Base-by-base conservation (phyloP, 2,329 filamentous ascomycete species). In the Graphilbum ipis-grandicollis region DNA sequence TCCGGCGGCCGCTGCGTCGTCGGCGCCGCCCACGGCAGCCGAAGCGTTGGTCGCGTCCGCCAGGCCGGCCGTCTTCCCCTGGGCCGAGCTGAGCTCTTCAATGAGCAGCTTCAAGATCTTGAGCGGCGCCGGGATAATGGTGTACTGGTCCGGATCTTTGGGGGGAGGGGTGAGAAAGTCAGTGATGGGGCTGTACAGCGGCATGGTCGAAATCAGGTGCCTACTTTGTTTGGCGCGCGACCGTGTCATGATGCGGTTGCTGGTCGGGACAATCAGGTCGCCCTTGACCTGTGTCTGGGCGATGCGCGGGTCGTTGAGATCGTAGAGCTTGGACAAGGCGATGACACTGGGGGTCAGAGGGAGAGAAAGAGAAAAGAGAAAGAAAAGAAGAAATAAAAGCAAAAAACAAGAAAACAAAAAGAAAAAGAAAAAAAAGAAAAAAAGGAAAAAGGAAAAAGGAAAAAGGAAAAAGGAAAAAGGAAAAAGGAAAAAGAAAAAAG, bases 41-140 rank as follows among this genome's bases (percentile, higher is more conserved):
- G 74, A 68, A 12, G 25, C 34, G 31, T 34, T 36, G 17, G 22
- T 38, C 10, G 30, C 42, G 31, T 36, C 40, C 8, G 42, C 37
- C 18, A 35, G 36, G n/a, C 36, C 35, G 34, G 61, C 61, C 41
- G 63, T 58, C n/a, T 60, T 58, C 19, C 82, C 83, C 5, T 81
- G 77, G 2, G 85, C 83, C 0, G 82, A 84, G 6, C 81, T 65
- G 3, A 98, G 71, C 58, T 98, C 90, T 51, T 93, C 84, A 33
- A 96, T 79, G 9, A 98, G 71, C 4, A 96, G 79, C 63, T 98
- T 98, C 57, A 96, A 62, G 42, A 98, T 94, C 62, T 98, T 98
- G 51, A 98, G 68, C 2, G 83, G 77, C 0, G 86, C 86, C 0
- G 86, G 74, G 40, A 98, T 75, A 41, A 81, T 73, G 6, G 85